Conservation (phyloP, 208 protist genomes). For the Leptomonas seymouri region DNA sequence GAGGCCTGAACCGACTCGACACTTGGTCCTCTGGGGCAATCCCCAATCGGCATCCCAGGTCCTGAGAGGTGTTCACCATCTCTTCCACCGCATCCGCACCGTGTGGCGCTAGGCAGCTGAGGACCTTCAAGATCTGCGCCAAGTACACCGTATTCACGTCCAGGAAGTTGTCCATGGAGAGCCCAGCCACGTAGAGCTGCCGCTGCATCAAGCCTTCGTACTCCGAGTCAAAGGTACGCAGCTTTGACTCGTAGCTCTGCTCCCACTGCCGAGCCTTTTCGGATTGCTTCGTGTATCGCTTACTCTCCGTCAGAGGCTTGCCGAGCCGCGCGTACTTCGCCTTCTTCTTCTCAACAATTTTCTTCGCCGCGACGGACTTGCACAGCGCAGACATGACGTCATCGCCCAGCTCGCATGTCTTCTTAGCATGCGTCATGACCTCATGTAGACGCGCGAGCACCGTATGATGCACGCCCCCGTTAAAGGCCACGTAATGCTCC, state of each 20-base stretch:
- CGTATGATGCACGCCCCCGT: conserved; percentile 25
- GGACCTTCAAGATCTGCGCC: conserved; percentile 42
- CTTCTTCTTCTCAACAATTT: conserved; percentile 46
- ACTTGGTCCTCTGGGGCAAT: conserved; percentile 30
- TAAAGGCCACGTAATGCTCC: conserved; percentile 36
- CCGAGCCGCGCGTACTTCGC: conserved; percentile 48
- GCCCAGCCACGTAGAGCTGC: conserved; percentile 40
- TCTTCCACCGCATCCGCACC: conserved; percentile 31
- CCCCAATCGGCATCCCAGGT: conserved; percentile 29
- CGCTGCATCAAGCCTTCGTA: conserved; percentile 52
- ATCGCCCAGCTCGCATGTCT: conserved; percentile 35
- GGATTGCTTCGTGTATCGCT: conserved; percentile 47
- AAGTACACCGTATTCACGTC: conserved; percentile 44
- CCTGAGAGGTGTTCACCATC: conserved; percentile 27
- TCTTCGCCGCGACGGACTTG: conserved; percentile 26
- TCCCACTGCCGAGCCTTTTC: conserved; percentile 28
- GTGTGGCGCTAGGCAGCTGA: conserved; percentile 44
- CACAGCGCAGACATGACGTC: conserved; percentile 19
- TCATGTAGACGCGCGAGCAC: conserved; percentile 37
- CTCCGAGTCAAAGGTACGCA: conserved; percentile 37
- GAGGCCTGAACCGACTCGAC: conserved; percentile 8
- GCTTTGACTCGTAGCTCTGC: conserved; percentile 29
- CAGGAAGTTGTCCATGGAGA: conserved; percentile 56
- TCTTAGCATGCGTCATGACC: conserved; percentile 34
- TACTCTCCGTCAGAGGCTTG: conserved; percentile 46